phyloP scores from a whole-genome alignment of 108 stramenopile species.

The Chaetoceros muelleri region DNA sequence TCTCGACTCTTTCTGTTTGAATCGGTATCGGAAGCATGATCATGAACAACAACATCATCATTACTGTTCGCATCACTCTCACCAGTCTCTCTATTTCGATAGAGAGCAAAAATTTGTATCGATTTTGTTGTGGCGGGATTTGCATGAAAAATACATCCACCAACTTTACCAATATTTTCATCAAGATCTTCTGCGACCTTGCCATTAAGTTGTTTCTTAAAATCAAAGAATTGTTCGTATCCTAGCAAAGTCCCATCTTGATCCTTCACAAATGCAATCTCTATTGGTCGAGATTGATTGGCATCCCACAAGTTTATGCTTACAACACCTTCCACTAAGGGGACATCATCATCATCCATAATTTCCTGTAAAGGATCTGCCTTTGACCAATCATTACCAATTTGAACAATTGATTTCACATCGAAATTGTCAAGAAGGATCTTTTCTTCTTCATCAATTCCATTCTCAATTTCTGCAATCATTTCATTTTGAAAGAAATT shows the following conservation, averaged over 20 bases:
- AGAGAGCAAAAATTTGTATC: constrained; percentile 1
- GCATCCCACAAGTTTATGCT: constrained; percentile 25
- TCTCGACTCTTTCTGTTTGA: too few relatives aligned
- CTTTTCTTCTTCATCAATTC: constrained; percentile 3
- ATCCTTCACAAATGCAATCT: constrained; percentile 73
- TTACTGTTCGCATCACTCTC: background rate
- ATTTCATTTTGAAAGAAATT: constrained; percentile 39
- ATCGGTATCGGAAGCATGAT: too few relatives aligned
- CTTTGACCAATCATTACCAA: constrained; percentile 5
- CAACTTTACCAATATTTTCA: background rate
- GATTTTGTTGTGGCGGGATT: constrained; percentile 9
- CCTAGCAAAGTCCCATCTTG: constrained; percentile 62
- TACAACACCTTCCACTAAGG: constrained; percentile 36
- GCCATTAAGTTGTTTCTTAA: background rate
- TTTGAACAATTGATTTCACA: constrained; percentile 8
- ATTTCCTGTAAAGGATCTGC: constrained; percentile 4
- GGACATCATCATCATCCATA: constrained; percentile 29
- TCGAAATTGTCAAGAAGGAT: constrained; percentile 10
- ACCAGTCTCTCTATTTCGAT: background rate
- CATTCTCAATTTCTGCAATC: constrained; percentile 26
- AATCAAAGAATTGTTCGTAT: constrained; percentile 39
- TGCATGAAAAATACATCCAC: background rate
- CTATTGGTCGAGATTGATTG: constrained; percentile 26
- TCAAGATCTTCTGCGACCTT: background rate
- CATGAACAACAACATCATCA: background rate